Conservation (phyloP, 768 basidiomycete genomes). For the Lentinula sp. region DNA sequence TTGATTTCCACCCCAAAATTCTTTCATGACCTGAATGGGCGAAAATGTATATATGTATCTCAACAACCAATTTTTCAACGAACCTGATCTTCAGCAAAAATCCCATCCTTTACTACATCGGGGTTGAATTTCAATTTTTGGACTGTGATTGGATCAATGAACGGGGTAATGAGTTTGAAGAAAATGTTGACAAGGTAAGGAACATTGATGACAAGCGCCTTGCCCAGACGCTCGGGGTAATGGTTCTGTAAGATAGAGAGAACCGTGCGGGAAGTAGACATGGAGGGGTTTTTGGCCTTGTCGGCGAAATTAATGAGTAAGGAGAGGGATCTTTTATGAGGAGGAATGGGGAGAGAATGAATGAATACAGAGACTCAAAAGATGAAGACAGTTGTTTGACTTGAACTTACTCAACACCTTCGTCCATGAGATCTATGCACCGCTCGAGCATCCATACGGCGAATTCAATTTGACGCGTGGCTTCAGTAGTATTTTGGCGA, state of each 20-base stretch:
- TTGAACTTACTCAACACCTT: conserved; percentile 69
- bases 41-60: background rate
- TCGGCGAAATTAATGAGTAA: conserved; percentile 78
- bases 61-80: background rate
- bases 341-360: background rate
- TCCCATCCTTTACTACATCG: conserved; percentile 51
- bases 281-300: conserved; percentile 51
- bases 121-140: conserved; percentile 76
- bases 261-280: conserved; percentile 37
- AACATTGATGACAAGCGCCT: conserved; percentile 70
- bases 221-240: conserved; percentile 82
- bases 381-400: background rate
- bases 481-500: conserved; percentile 75
- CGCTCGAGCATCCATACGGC: conserved; percentile 77
- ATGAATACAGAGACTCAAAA: background rate
- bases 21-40: conserved; percentile 30
- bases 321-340: conserved; percentile 45
- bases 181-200: conserved; percentile 73
- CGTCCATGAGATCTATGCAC: conserved; percentile 68
- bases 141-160: conserved; percentile 80
- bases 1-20: conserved; percentile 63
- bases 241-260: conserved; percentile 72
- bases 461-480: conserved; percentile 63
- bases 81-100: conserved; percentile 68
- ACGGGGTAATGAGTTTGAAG: conserved; percentile 72